phyloP scores from a whole-genome alignment of 2,329 filamentous ascomycete species.

The Herpotrichia juniperi region DNA sequence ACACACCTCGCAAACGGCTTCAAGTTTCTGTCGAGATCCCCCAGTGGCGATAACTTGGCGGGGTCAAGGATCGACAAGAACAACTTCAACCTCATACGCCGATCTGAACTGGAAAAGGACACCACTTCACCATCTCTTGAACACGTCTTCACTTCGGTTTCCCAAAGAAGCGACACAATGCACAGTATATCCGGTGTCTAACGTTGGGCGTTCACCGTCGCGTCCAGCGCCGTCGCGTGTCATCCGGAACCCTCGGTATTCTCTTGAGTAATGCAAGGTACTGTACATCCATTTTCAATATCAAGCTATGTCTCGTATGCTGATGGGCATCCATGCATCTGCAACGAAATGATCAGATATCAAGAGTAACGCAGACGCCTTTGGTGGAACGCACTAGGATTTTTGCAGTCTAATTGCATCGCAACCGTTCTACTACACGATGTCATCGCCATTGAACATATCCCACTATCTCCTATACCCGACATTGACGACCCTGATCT shows the following conservation, averaged over 20 bases:
- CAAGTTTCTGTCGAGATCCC: background rate
- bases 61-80: background rate
- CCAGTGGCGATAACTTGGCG: background rate
- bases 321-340: background rate
- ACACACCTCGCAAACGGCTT: background rate
- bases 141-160: background rate
- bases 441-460: too few relatives aligned
- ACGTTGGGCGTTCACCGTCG: conserved; percentile 5
- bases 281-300: background rate
- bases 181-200: conserved; percentile 1
- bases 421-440: background rate
- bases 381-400: background rate
- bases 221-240: background rate
- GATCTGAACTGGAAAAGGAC: background rate
- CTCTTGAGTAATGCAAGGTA: background rate
- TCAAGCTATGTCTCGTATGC: conserved; percentile 1
- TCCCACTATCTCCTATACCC: too few relatives aligned
- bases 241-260: background rate
- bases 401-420: background rate
- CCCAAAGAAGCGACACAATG: background rate
- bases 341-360: background rate
- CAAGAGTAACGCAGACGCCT: background rate
- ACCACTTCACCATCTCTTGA: background rate
- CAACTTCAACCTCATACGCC: background rate
- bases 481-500: too few relatives aligned